Evolutionary conservation across 768 basidiomycete genomes (phyloP).

Genomic region (Pleurotus pulmonarius): DNA sequence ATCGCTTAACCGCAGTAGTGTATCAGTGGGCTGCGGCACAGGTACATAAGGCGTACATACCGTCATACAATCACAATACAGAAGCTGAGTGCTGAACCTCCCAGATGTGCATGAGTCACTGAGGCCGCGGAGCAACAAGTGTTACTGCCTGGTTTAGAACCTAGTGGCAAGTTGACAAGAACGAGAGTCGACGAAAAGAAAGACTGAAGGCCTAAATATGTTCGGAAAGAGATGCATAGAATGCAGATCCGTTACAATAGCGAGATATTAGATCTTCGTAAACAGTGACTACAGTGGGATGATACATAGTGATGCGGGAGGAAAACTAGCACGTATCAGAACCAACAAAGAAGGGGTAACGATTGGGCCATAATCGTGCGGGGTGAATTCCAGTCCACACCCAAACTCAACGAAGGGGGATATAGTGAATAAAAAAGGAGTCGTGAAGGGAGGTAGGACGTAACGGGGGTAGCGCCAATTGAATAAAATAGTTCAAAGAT

Average conservation of each 20-base stretch:
- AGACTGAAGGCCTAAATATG: too few relatives aligned
- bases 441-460: background rate
- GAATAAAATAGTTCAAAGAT: slow-evolving; percentile 11
- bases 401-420: background rate
- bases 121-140: too few relatives aligned
- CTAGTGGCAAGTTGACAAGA: background rate
- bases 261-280: background rate
- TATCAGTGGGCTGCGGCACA: too few relatives aligned
- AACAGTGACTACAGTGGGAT: slow-evolving; percentile 17
- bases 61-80: too few relatives aligned
- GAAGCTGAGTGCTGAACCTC: too few relatives aligned
- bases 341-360: slow-evolving; percentile 15
- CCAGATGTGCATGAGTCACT: too few relatives aligned
- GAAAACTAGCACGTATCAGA: slow-evolving; percentile 6
- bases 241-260: background rate
- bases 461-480: background rate
- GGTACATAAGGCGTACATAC: too few relatives aligned
- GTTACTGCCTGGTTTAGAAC: too few relatives aligned
- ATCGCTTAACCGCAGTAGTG: too few relatives aligned
- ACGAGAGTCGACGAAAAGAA: background rate
- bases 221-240: background rate
- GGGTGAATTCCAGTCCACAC: slow-evolving; percentile 3
- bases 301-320: slow-evolving; percentile 28
- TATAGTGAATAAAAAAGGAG: background rate
- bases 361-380: slow-evolving; percentile 8